Conservation (phyloP, 2,329 filamentous ascomycete genomes). For the Fusarium sp. region DNA sequence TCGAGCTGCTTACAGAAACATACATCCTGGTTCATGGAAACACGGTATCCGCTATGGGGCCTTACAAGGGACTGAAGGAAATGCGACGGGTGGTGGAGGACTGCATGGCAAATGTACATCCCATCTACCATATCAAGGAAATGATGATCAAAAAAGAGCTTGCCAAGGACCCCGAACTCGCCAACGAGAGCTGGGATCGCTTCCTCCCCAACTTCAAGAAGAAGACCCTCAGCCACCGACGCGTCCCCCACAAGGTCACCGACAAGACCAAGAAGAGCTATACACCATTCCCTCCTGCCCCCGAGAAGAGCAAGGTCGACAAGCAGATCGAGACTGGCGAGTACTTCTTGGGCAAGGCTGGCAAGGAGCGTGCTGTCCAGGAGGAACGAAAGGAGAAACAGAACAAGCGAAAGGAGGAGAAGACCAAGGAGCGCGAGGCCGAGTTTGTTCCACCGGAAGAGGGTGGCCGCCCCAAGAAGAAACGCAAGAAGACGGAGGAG, state of each 20-base stretch:
- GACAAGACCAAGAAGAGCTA: conserved; percentile 96
- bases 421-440: conserved; percentile 84
- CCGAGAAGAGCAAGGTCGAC: conserved; percentile 99
- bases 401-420: conserved; percentile 88
- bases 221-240: conserved; percentile 86
- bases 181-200: conserved; percentile 91
- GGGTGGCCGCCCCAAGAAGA: conserved; percentile 70
- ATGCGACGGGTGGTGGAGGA: conserved; percentile 90
- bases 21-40: conserved; percentile 98
- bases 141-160: conserved; percentile 95
- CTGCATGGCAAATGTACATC: conserved; percentile 88
- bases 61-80: conserved; percentile 93
- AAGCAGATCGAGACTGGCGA: conserved; percentile 97
- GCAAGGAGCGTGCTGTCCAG: conserved; percentile 85
- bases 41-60: conserved; percentile 92
- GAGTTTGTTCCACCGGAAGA: conserved; percentile 92
- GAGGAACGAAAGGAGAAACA: conserved; percentile 88
- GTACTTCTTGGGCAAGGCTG: conserved; percentile 94
- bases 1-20: conserved; percentile 90
- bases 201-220: conserved; percentile 99
- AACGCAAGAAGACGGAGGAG: conserved; percentile 68
- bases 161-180: conserved; percentile 88
- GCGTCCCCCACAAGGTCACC: conserved; percentile 84
- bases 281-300: conserved; percentile 95
- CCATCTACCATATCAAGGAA: conserved; percentile 56